These are phyloP conservation scores for Arachis stenosperma DNA, from an alignment of 306 rosid species.

Conservation along the genomic window DNA sequence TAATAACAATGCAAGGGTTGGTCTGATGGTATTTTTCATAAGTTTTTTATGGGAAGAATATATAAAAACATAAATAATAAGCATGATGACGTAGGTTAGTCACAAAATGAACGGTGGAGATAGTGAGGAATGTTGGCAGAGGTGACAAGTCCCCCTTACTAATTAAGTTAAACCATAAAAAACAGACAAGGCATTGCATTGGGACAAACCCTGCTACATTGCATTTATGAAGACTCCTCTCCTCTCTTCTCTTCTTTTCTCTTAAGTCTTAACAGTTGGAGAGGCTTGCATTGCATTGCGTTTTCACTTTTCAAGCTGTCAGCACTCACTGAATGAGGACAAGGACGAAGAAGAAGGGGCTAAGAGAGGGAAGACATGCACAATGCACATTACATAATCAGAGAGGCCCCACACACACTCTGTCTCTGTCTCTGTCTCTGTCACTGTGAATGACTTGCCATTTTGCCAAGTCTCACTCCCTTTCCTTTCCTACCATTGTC, in stretches of 20 bases:
- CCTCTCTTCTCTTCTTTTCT: too few species aligned
- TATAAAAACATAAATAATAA: not conserved
- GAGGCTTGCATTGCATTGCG: conserved; percentile 44
- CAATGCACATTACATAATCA: not conserved
- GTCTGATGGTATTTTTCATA: too few species aligned
- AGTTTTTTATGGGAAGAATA: not conserved
- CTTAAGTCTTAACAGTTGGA: conserved; percentile 46
- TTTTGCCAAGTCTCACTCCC: conserved; percentile 47
- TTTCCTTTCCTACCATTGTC: conserved; percentile 35
- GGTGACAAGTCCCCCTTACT: conserved; percentile 42
- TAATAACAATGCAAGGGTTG: too few species aligned
- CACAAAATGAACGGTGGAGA: conserved; percentile 48
- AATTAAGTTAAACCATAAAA: not conserved
- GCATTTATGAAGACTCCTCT: conserved; percentile 52
- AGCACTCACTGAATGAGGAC: conserved; percentile 18
- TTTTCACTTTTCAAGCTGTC: conserved; percentile 42
- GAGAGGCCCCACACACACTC: conserved; percentile 35
- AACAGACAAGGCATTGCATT: conserved; percentile 44
- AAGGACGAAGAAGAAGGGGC: too few species aligned
- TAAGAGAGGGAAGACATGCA: conserved; percentile 20
- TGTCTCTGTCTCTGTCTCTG: not conserved
- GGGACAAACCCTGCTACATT: conserved; percentile 40
- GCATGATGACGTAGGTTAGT: conserved; percentile 23
- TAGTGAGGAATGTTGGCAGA: conserved; percentile 59
- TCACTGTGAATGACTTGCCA: conserved; percentile 43